Evolutionary conservation across 2,329 filamentous ascomycete species (phyloP).

Genomic region (Aurifilum marmelostoma): DNA sequence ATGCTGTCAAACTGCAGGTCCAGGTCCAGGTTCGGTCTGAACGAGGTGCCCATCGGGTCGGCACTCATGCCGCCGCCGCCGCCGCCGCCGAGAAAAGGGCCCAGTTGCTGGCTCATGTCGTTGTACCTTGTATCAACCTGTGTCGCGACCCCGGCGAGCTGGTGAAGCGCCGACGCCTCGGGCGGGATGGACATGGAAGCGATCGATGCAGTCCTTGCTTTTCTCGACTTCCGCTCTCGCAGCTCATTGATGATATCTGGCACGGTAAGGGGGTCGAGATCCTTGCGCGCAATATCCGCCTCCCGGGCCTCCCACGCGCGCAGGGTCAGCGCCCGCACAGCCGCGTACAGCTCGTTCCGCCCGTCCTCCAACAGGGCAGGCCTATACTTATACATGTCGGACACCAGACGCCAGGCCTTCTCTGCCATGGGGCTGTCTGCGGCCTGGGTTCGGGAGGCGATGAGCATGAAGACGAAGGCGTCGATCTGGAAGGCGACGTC

Average conservation of each 20-base stretch:
- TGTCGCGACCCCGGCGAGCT: constrained; percentile 26
- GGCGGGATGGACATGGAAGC: constrained; percentile 15
- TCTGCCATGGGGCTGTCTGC: constrained; percentile 26
- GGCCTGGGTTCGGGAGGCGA: constrained; percentile 30
- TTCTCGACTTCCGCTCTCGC: constrained; percentile 24
- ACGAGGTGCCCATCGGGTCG: not conserved
- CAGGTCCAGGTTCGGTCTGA: constrained; percentile 15
- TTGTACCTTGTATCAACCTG: constrained; percentile 27
- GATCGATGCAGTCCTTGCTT: constrained; percentile 14
- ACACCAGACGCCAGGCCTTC: constrained; percentile 31
- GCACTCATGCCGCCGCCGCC: constrained; percentile 1
- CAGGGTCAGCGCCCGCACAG: constrained; percentile 32
- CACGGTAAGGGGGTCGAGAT: constrained; percentile 16
- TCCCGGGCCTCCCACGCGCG: constrained; percentile 33
- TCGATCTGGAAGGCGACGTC: constrained; percentile 33
- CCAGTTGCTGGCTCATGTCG: constrained; percentile 1
- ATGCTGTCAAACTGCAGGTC: constrained; percentile 28
- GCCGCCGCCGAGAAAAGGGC: constrained; percentile 3
- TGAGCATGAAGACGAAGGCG: constrained; percentile 31
- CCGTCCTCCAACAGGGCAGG: constrained; percentile 26
- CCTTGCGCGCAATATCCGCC: constrained; percentile 21
- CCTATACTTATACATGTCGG: constrained; percentile 29
- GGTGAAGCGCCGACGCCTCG: constrained; percentile 25
- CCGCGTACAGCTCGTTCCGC: constrained; percentile 29
- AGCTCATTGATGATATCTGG: constrained; percentile 23